Base-by-base conservation (phyloP, 352 stramenopile species). In the Globisporangium acanthophoron region DNA sequence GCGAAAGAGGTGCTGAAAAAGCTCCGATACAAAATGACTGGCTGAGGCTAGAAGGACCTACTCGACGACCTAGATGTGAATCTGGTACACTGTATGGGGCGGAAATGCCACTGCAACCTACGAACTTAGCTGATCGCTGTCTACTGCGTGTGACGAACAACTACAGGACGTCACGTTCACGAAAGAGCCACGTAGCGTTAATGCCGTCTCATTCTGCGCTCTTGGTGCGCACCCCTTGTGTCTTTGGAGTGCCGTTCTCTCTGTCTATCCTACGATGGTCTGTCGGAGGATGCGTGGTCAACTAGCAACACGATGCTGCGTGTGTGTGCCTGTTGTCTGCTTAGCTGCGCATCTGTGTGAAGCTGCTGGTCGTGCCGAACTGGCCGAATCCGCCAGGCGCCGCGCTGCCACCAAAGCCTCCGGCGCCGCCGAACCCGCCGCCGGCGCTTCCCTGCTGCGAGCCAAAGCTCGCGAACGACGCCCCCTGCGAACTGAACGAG, bases 401-500 rank as follows among this genome's bases (percentile, higher is more conserved):
- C 40, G 40, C 54, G 78, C 56, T 56, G 40, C 60, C n/a, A 6
- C 60, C 60, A 41, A 66, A 66, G 21, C 64, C 62, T 2, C 52
- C 44, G 11, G 39, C 21, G 8, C 50, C 58, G 13, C 58, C 63
- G 54, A 74, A 77, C 31, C 62, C 65, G 8, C 65, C 62, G 11
- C 49, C 59, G 5, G 53, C 52, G 15, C 3, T 16, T 1, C 54
- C 57, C 24, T 45, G 1, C 46, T 56, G 59, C 2, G 45, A 53
- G 1, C 67, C 71, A 59, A 86, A 80, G n/a, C 71, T 59, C 48
- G 66, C 64, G 8, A 85, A 85, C n/a, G 66, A 58, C 5, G 71
- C n/a, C 1, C 53, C 65, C 49, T 80, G 70, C 21, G 67, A 50
- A 6, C 66, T 54, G 39, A 85, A 86, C 18, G 71, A 64, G 35